Evolutionary conservation across 441 rosid genomes (phyloP), one percentile per base, ranked within the genome.

Genomic region (Gossypium schwendimanii): DNA sequence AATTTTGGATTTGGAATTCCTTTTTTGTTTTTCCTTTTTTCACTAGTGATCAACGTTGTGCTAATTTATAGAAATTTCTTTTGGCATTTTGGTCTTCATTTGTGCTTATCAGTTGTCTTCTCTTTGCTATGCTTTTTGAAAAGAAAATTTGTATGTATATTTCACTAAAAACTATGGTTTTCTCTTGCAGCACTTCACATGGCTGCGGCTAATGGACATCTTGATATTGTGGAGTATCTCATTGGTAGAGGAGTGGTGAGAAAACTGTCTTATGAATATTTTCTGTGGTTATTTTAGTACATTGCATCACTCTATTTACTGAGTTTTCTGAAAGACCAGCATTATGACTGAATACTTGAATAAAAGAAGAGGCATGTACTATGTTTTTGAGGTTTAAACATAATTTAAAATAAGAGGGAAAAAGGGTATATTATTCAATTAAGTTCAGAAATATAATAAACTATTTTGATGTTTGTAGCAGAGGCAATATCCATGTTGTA

Each of bases 151-250:
- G 5, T 21, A 12, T 67, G 4, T 2, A 45, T 65, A 67, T 49
- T 67, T 66, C 57, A 24, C 26, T 12, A 21, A 73, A 14, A 24
- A 10, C 52, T 2, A 49, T 2, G 15, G 20, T 49, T 47, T 61
- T 47, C 67, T 45, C 69, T 82, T 78, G 73, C 84, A 94, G 97
- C 94, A 11, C 89, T 93, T 76, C 97, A 94, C 75, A 91, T 94
- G 97, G 98, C 97, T 18, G 90, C 95, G 10, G 98, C 95, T n/a
- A 89, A 94, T 77, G 97, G 97, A 39, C 92, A 89, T 76, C 79
- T 83, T 72, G 72, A 62, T 41, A 75, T 90, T 45, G 92, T 88
- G 75, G 93, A 89, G 78, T 89, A 87, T 78, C 93, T 92, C 69
- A 78, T 92, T 72, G 71, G 82, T 76, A 70, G 78, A 77, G 88